Conservation (phyloP, 495 filamentous ascomycete genomes). For the Penicillium goetzii region DNA sequence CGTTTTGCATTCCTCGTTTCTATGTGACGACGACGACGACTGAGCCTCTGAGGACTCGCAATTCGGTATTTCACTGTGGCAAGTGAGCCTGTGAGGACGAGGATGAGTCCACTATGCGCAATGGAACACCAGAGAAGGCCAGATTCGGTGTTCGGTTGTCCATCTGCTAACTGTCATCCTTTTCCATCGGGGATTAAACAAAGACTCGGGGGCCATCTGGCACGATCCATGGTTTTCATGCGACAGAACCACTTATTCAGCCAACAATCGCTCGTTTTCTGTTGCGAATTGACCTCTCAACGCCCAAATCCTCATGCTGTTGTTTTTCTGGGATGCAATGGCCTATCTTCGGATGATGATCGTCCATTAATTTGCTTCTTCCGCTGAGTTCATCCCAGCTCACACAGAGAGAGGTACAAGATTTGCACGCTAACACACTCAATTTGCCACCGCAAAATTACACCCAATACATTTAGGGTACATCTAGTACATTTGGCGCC, state of each 20-base stretch:
- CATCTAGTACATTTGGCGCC: slow-evolving; percentile 10
- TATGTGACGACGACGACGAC: slow-evolving; percentile 9
- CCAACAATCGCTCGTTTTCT: slow-evolving; percentile 1
- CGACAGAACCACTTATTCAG: slow-evolving; percentile 11
- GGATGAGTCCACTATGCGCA: background rate
- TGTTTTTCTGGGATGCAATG: slow-evolving; percentile 1
- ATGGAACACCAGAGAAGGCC: background rate
- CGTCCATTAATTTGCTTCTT: slow-evolving; percentile 3
- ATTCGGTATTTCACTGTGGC: background rate
- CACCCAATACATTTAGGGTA: slow-evolving; percentile 6
- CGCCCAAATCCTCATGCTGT: background rate
- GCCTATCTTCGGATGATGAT: slow-evolving; percentile 8
- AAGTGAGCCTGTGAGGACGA: slow-evolving; percentile 1
- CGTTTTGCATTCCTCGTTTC: slow-evolving; percentile 39
- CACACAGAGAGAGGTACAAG: background rate
- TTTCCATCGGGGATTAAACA: slow-evolving; percentile 1
- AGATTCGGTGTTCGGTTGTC: background rate
- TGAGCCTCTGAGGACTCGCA: background rate
- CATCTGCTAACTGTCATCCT: background rate
- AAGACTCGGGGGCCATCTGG: background rate
- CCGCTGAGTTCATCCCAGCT: slow-evolving; percentile 7
- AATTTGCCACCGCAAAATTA: slow-evolving; percentile 24
- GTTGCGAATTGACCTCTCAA: background rate
- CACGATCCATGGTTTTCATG: slow-evolving; percentile 16
- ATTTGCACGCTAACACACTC: slow-evolving; percentile 13